Evolutionary conservation across 768 basidiomycete species (phyloP).

Genomic region (Leccinum imitatum): DNA sequence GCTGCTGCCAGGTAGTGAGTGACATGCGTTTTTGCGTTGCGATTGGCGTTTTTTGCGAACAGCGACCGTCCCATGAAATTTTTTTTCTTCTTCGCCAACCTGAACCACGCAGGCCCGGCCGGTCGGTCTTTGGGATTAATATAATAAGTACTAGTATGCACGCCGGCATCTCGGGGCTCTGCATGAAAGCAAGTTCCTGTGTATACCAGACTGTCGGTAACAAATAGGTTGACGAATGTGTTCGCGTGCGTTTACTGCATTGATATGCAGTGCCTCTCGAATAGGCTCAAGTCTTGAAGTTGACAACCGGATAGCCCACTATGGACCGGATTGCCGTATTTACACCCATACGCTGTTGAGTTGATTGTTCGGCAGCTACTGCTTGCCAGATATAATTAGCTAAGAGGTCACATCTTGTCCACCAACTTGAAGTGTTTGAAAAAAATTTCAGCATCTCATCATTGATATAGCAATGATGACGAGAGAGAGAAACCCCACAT

Average conservation of each 20-base stretch:
- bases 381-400: background rate
- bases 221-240: background rate
- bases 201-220: background rate
- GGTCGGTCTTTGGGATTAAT: background rate
- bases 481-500: background rate
- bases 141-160: background rate
- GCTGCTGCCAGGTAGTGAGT: background rate
- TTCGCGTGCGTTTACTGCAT: background rate
- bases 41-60: slow-evolving; percentile 15
- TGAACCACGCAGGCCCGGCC: background rate
- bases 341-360: background rate
- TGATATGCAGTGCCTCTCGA: background rate
- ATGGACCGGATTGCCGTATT: too few relatives aligned
- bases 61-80: background rate
- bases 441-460: background rate
- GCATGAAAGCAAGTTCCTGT: background rate
- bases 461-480: background rate
- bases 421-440: background rate
- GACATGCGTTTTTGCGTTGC: slow-evolving; percentile 4
- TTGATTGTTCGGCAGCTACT: background rate
- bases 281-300: background rate
- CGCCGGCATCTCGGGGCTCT: background rate
- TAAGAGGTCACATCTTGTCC: background rate
- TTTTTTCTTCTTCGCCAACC: background rate
- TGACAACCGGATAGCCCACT: background rate